phyloP scores from a whole-genome alignment of 371 early-diverging fungal species.

The Dichotomocladium elegans region DNA sequence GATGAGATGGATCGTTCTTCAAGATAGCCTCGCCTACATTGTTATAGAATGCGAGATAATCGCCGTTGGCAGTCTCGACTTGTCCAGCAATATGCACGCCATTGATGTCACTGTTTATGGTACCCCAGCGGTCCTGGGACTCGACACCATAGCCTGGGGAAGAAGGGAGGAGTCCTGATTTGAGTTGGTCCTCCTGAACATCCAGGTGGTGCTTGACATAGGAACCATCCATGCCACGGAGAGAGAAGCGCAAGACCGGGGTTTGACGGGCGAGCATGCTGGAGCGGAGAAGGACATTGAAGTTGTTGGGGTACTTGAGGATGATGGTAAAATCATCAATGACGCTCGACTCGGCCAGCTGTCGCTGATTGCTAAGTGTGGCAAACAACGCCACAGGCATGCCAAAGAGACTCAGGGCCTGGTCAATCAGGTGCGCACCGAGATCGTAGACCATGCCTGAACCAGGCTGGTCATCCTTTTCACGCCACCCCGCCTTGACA shows the following conservation, averaged over 20 bases:
- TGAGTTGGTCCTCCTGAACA: slow-evolving; percentile 74
- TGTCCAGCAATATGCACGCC: slow-evolving; percentile 56
- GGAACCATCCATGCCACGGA: slow-evolving; percentile 69
- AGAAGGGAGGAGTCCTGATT: slow-evolving; percentile 53
- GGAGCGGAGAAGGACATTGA: slow-evolving; percentile 62
- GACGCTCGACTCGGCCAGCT: slow-evolving; percentile 48
- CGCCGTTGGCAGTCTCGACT: slow-evolving; percentile 56
- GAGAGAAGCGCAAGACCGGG: slow-evolving; percentile 62
- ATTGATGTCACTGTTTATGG: slow-evolving; percentile 48
- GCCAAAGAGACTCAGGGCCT: slow-evolving; percentile 69
- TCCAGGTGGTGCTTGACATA: slow-evolving; percentile 68
- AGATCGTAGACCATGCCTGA: slow-evolving; percentile 74
- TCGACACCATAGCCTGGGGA: slow-evolving; percentile 56
- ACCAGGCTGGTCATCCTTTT: slow-evolving; percentile 58
- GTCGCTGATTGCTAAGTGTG: slow-evolving; percentile 65
- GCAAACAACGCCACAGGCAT: slow-evolving; percentile 63
- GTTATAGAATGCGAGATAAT: slow-evolving; percentile 59
- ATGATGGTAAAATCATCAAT: slow-evolving; percentile 66
- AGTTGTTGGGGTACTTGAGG: slow-evolving; percentile 55
- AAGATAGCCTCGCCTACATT: slow-evolving; percentile 63
- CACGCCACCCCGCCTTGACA: slow-evolving; percentile 75
- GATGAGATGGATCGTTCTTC: slow-evolving; percentile 29
- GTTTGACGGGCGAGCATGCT: slow-evolving; percentile 68
- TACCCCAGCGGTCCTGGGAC: slow-evolving; percentile 41
- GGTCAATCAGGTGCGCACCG: slow-evolving; percentile 77